A percentile compares a stretch with the other conserved stretches of the same genome.
These are phyloP conservation scores for Urochloa ruziziensis DNA, from an alignment of 176 grass and related monocot species.

Conservation along the genomic window DNA sequence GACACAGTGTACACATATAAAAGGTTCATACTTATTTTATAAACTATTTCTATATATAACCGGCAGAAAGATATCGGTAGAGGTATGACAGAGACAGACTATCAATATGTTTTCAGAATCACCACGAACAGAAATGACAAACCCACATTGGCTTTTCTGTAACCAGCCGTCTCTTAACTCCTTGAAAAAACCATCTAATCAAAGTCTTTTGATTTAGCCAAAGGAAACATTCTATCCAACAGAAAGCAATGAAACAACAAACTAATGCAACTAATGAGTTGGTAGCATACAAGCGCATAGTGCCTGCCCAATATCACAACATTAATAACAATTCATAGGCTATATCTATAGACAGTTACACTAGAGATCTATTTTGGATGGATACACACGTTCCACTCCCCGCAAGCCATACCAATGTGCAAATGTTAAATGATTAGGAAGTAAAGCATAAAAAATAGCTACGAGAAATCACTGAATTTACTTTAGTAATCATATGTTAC, in stretches of 20 bases:
- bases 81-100: background rate
- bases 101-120: constrained; percentile 19
- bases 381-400: background rate
- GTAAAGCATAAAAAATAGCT: constrained; percentile 8
- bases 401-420: background rate
- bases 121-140: constrained; percentile 8
- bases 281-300: background rate
- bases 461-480: background rate
- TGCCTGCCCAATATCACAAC: constrained; percentile 1
- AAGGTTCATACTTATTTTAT: background rate
- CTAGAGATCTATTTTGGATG: too few species aligned
- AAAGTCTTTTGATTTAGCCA: constrained; percentile 15
- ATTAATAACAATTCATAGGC: background rate
- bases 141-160: background rate
- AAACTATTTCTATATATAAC: background rate
- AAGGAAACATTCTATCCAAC: constrained; percentile 19
- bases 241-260: constrained; percentile 18
- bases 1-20: background rate
- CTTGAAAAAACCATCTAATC: constrained; percentile 25
- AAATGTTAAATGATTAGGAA: background rate
- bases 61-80: background rate
- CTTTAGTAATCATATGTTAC: background rate
- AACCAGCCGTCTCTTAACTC: constrained; percentile 3
- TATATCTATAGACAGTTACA: constrained; percentile 17
- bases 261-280: background rate